Base-by-base conservation (phyloP, 2,329 filamentous ascomycete genomes). In the Clathrospora elynae region DNA sequence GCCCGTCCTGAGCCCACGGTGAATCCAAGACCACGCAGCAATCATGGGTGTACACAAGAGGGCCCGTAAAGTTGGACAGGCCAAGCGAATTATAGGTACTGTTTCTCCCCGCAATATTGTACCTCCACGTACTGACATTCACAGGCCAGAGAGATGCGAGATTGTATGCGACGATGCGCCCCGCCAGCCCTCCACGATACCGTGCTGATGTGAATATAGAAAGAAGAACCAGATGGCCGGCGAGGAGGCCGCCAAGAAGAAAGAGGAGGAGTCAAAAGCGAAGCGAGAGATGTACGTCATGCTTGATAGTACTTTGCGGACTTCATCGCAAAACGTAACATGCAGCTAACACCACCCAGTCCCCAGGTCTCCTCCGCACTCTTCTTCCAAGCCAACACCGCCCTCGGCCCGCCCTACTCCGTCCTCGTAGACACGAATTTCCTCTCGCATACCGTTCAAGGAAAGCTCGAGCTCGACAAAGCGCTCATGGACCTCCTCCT, bases 401-500 rank as follows among this genome's bases (percentile, higher is more conserved):
- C 88, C 38, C 82, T 96, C 30, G 84, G 88, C 8, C 90, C 91
- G 3, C 90, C 90, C 1, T 95, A 95, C 75, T 78, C 75, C 35
- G 81, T 92, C 42, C 81, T 95, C 47, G 54, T 66, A 11, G 64
- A 68, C 37, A 66, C 68, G 14, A 68, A 71, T 36, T 67, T 68
- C 50, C 63, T 67, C 49, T 65, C 66, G 7, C 90, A 96, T 71
- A 93, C 90, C 0, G 88, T 97, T 2, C 88, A 91, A 71, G 84
- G 87, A 57, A 97, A 99, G 74, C 82, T 97, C 13, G 89, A 91
- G 22, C 76, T 97, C 9, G 79, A 95, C 13, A 86, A 92, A 48
- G 85, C 86, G 3, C 88, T 96, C 77, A 96, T 96, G 89, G 90
- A 96, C 70, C 87, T 88, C 39, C 79, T 99, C 4, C 95, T 91